These are phyloP conservation scores for Boletus reticulatus DNA, from an alignment of 768 basidiomycete genomes.

Conservation along the genomic window DNA sequence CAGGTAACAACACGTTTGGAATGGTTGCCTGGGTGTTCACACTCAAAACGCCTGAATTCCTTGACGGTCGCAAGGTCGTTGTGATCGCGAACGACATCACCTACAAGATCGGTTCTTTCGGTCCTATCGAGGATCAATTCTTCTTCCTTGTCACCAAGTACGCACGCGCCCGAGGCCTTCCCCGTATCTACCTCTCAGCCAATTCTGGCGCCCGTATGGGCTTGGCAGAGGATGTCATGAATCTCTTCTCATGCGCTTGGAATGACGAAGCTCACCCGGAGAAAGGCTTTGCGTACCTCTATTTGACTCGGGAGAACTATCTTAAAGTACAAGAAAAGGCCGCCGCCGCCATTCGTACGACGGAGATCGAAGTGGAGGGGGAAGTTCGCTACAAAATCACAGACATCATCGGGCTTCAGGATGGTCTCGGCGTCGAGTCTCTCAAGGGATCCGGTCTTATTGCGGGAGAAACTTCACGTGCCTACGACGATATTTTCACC, in stretches of 20 bases:
- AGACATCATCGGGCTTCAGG: slow-evolving; percentile 94
- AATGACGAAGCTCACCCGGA: slow-evolving; percentile 77
- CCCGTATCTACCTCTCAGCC: slow-evolving; percentile 96
- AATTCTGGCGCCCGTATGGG: slow-evolving; percentile 99
- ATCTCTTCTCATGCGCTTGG: slow-evolving; percentile 91
- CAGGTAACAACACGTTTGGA: slow-evolving; percentile 92
- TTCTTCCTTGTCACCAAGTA: slow-evolving; percentile 95
- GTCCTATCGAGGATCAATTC: slow-evolving; percentile 93
- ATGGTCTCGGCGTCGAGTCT: slow-evolving; percentile 96
- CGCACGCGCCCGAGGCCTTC: slow-evolving; percentile 83
- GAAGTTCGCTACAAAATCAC: slow-evolving; percentile 93
- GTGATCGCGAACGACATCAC: slow-evolving; percentile 99
- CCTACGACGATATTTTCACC: slow-evolving; percentile 99
- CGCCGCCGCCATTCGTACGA: slow-evolving; percentile 69
- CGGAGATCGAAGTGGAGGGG: slow-evolving; percentile 81
- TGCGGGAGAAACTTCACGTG: slow-evolving; percentile 96
- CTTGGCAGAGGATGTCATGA: slow-evolving; percentile 87
- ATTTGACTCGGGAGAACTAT: slow-evolving; percentile 90
- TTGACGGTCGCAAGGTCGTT: slow-evolving; percentile 80
- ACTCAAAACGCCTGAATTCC: slow-evolving; percentile 88
- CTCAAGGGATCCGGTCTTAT: slow-evolving; percentile 96
- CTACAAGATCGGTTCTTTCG: slow-evolving; percentile 97
- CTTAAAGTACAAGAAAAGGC: slow-evolving; percentile 89
- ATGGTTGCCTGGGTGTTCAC: slow-evolving; percentile 99
- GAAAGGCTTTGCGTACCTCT: slow-evolving; percentile 95